These are phyloP conservation scores for Sedum album DNA, from an alignment of 164 flowering plant genomes.

Conservation along the genomic window DNA sequence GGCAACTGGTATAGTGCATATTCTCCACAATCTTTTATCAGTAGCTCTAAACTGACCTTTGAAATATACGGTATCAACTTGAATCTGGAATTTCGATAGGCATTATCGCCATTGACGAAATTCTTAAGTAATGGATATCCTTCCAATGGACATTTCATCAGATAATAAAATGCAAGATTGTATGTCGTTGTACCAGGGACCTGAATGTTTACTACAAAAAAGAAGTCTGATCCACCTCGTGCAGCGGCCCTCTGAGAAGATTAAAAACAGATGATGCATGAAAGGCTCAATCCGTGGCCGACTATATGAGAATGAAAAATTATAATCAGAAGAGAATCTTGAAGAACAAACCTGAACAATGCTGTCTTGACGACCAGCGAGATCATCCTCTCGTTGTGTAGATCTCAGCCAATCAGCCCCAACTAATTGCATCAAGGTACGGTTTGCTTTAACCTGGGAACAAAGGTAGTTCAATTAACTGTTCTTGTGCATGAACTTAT, in stretches of 20 bases:
- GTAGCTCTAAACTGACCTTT: slow-evolving; percentile 38
- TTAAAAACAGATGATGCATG: too few species aligned
- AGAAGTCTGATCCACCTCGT: slow-evolving; percentile 72
- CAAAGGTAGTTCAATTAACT: too few species aligned
- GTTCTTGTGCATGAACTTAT: background rate
- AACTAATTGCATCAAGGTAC: slow-evolving; percentile 69
- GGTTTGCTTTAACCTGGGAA: slow-evolving; percentile 55
- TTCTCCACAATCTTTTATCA: background rate
- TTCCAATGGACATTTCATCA: slow-evolving; percentile 57
- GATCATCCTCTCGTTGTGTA: slow-evolving; percentile 74
- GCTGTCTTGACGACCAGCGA: slow-evolving; percentile 69
- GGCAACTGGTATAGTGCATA: background rate
- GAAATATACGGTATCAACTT: slow-evolving; percentile 94
- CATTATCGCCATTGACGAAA: slow-evolving; percentile 79
- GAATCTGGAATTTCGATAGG: slow-evolving; percentile 80
- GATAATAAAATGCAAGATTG: slow-evolving; percentile 58
- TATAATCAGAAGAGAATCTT: background rate
- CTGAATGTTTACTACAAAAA: slow-evolving; percentile 82
- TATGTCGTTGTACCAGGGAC: slow-evolving; percentile 81
- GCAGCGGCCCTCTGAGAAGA: slow-evolving; percentile 70
- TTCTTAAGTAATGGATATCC: slow-evolving; percentile 54
- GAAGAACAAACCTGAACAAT: slow-evolving; percentile 56
- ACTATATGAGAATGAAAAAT: too few species aligned
- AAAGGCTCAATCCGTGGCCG: too few species aligned
- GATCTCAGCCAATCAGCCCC: slow-evolving; percentile 85